These are phyloP conservation scores for Pichia nanzhaoensis DNA, from an alignment of 805 yeast genomes.

Conservation along the genomic window DNA sequence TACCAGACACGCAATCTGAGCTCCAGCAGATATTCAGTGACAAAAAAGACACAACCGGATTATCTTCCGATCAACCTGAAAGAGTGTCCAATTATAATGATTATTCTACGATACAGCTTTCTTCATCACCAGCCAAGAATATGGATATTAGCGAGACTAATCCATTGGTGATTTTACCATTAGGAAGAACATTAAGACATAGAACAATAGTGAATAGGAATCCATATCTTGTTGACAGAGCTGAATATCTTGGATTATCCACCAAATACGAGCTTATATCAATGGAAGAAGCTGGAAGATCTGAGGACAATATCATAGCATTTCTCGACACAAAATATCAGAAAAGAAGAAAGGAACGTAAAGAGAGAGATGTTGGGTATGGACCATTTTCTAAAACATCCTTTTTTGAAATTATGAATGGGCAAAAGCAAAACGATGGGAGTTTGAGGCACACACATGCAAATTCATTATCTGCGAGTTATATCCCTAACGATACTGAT, in stretches of 20 bases:
- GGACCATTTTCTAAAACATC: conserved; percentile 26
- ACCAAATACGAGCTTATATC: conserved; percentile 24
- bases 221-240: conserved; percentile 31
- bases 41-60: background rate
- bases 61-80: background rate
- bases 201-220: conserved; percentile 16
- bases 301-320: conserved; percentile 24
- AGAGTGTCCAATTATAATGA: background rate
- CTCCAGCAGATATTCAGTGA: conserved; percentile 1
- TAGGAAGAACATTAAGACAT: conserved; percentile 10
- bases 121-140: background rate
- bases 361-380: conserved; percentile 23
- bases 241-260: conserved; percentile 28
- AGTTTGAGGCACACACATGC: no score
- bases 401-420: conserved; percentile 20
- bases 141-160: background rate
- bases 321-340: conserved; percentile 24
- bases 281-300: conserved; percentile 25
- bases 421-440: conserved; percentile 11
- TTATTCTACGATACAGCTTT: background rate
- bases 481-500: background rate
- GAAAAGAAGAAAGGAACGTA: conserved; percentile 19
- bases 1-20: background rate
- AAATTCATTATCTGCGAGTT: no score
- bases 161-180: background rate